These are phyloP conservation scores for Nakazawaea ishiwadae DNA, from an alignment of 805 yeast genomes.

Conservation along the genomic window DNA sequence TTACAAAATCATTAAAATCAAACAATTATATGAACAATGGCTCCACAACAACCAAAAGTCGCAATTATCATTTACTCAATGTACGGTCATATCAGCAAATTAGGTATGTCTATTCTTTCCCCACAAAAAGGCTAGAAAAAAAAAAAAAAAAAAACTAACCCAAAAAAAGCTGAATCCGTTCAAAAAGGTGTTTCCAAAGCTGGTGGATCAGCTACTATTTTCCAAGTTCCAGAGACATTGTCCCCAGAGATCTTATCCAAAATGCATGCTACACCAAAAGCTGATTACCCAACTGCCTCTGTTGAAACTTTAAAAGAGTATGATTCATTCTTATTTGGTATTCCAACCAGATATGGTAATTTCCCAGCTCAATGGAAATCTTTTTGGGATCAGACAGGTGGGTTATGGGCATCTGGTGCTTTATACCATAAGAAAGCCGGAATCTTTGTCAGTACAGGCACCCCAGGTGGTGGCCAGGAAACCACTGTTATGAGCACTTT, in stretches of 20 bases:
- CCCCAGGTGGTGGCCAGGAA: constrained; percentile 82
- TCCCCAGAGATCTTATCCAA: constrained; percentile 52
- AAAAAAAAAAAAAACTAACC: neutral
- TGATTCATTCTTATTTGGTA: constrained; percentile 73
- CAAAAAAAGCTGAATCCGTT: constrained; percentile 58
- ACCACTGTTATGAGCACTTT: constrained; percentile 55
- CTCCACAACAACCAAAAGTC: constrained; percentile 9
- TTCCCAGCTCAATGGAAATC: constrained; percentile 72
- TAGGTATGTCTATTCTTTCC: constrained; percentile 20
- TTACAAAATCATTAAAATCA: no score
- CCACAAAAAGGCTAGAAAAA: no score
- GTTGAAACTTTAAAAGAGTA: constrained; percentile 50
- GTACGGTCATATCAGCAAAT: constrained; percentile 69
- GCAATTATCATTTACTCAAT: constrained; percentile 61
- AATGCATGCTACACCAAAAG: constrained; percentile 64
- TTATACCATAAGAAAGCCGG: constrained; percentile 73
- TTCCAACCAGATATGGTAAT: constrained; percentile 77
- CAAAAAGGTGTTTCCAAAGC: constrained; percentile 66
- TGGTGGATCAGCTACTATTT: constrained; percentile 68
- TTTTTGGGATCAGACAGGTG: constrained; percentile 77
- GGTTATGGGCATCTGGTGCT: constrained; percentile 68
- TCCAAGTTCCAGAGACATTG: constrained; percentile 79
- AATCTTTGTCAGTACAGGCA: constrained; percentile 64
- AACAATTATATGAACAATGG: no score
- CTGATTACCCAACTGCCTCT: constrained; percentile 54